Evolutionary conservation across 768 basidiomycete genomes (phyloP).

Genomic region (Amanita rimosa): DNA sequence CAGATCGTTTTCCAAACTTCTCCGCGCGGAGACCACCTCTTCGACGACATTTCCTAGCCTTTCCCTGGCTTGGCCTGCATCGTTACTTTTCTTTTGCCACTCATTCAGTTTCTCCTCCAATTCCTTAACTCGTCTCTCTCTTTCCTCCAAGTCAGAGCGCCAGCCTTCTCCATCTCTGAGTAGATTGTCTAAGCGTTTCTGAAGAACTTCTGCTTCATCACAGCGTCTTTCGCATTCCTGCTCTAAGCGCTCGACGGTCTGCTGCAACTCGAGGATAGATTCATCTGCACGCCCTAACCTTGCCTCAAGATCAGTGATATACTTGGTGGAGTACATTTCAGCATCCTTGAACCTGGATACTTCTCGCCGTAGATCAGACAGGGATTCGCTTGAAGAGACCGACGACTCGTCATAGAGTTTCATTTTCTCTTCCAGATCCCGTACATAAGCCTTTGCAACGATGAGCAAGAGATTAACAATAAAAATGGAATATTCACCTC

Average conservation of each 20-base stretch:
- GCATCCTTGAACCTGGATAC: slow-evolving; percentile 65
- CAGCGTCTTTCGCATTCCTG: slow-evolving; percentile 63
- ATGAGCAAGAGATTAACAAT: slow-evolving; percentile 8
- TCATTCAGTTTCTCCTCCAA: slow-evolving; percentile 72
- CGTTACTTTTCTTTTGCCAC: slow-evolving; percentile 64
- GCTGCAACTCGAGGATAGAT: slow-evolving; percentile 56
- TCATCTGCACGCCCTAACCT: slow-evolving; percentile 73
- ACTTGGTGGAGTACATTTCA: slow-evolving; percentile 61
- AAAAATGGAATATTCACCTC: slow-evolving; percentile 43
- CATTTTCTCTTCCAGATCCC: slow-evolving; percentile 88
- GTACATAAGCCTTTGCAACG: slow-evolving; percentile 68
- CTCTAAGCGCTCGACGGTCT: slow-evolving; percentile 68
- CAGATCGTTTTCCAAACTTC: slow-evolving; percentile 46
- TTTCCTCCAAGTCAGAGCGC: slow-evolving; percentile 73
- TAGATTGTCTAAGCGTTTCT: slow-evolving; percentile 58
- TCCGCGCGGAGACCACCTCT: slow-evolving; percentile 62
- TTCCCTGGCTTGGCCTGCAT: slow-evolving; percentile 52
- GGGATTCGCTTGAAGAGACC: slow-evolving; percentile 62
- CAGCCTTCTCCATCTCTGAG: slow-evolving; percentile 71
- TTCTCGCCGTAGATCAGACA: slow-evolving; percentile 79
- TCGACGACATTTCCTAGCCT: slow-evolving; percentile 59
- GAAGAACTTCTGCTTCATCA: slow-evolving; percentile 59
- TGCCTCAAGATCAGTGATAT: slow-evolving; percentile 80
- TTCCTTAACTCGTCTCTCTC: slow-evolving; percentile 65
- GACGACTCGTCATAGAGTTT: slow-evolving; percentile 76